These are phyloP conservation scores for Lactuca saligna DNA, from an alignment of 129 eudicot genomes.

Conservation along the genomic window DNA sequence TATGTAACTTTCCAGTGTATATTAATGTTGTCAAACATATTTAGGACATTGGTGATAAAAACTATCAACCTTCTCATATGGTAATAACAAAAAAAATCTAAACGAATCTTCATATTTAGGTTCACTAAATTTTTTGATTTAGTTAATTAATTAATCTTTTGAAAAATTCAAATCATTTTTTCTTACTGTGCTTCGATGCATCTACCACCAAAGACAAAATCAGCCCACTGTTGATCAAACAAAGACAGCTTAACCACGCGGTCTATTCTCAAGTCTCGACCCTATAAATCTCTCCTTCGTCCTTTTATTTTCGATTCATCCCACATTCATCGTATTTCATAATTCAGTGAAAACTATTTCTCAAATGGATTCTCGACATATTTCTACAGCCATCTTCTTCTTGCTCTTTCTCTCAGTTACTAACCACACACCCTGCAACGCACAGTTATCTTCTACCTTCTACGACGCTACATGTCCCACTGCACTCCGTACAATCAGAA, in stretches of 20 bases:
- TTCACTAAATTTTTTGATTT: not conserved
- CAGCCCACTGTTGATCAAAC: conserved; percentile 28
- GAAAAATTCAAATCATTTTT: conserved; percentile 10
- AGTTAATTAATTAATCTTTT: conserved; percentile 1
- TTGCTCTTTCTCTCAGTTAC: conserved; percentile 16
- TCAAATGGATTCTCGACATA: conserved; percentile 19
- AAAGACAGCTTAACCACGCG: conserved; percentile 29
- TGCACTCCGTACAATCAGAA: conserved; percentile 28
- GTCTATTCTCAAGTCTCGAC: not conserved
- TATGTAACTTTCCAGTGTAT: too few species aligned
- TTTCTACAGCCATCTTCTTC: conserved; percentile 5
- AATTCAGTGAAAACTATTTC: not conserved
- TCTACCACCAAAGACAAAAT: conserved; percentile 18
- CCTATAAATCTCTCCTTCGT: not conserved
- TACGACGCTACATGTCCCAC: conserved; percentile 30
- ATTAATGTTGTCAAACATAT: too few species aligned
- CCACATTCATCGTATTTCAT: not conserved
- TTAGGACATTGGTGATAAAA: not conserved
- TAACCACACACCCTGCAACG: conserved; percentile 19
- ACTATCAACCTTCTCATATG: too few species aligned
- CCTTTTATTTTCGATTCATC: conserved; percentile 2
- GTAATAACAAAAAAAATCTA: too few species aligned
- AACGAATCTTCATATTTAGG: not conserved
- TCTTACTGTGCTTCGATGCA: conserved; percentile 14
- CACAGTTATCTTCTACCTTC: conserved; percentile 35